Evolutionary conservation across 495 filamentous ascomycete genomes (phyloP).

Genomic region (Xylaria grammica): DNA sequence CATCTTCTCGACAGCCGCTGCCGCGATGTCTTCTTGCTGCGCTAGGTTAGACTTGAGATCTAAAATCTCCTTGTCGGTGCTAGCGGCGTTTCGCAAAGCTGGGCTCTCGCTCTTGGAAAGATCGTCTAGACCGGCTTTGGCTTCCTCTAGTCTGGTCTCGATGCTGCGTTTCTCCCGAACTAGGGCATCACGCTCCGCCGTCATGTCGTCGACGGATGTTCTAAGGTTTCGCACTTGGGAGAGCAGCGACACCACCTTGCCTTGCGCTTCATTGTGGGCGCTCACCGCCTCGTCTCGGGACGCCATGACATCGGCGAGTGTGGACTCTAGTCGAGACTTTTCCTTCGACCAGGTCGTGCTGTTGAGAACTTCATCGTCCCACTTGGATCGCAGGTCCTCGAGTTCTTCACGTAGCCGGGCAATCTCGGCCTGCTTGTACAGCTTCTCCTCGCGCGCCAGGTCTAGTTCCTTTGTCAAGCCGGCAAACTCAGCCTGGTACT

Average conservation of each 20-base stretch:
- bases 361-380: conserved; percentile 98
- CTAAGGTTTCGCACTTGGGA: conserved; percentile 90
- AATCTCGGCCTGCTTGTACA: conserved; percentile 67
- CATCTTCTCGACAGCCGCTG: conserved; percentile 97
- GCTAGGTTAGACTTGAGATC: conserved; percentile 89
- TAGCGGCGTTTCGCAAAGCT: conserved; percentile 88
- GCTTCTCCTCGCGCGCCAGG: conserved; percentile 84
- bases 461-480: conserved; percentile 89
- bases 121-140: conserved; percentile 89
- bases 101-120: conserved; percentile 85
- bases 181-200: conserved; percentile 82
- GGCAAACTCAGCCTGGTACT: conserved; percentile 93
- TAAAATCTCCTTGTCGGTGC: conserved; percentile 85
- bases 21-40: conserved; percentile 91
- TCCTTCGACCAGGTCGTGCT: conserved; percentile 98
- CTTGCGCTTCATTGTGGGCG: conserved; percentile 94
- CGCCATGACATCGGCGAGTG: conserved; percentile 83
- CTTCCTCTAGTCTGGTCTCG: conserved; percentile 85
- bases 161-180: conserved; percentile 89
- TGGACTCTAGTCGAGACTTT: conserved; percentile 89
- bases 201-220: conserved; percentile 82
- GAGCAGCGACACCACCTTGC: conserved; percentile 85
- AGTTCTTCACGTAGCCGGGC: conserved; percentile 87
- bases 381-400: conserved; percentile 92
- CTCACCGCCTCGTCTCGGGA: conserved; percentile 91